A percentile compares a stretch with the other conserved stretches of the same genome.
These are phyloP conservation scores for Paragyromitra xinjiangensis DNA, from an alignment of 495 filamentous ascomycete genomes.

Conservation along the genomic window DNA sequence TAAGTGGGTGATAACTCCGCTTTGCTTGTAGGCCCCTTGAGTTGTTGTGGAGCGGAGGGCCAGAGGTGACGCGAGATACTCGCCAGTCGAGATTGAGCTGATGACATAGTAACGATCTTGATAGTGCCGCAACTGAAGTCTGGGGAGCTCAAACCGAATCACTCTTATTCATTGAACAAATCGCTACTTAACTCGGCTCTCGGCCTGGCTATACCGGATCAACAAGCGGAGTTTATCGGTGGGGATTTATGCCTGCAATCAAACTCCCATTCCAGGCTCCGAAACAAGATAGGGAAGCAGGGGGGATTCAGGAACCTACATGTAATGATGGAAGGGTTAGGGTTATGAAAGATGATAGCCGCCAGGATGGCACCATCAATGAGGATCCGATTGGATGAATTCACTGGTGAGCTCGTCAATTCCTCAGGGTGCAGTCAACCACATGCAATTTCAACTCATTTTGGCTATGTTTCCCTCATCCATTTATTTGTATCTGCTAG, in stretches of 20 bases:
- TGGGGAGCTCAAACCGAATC: background rate
- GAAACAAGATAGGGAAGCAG: too few relatives aligned
- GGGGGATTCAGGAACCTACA: background rate
- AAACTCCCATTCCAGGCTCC: background rate
- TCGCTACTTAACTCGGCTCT: slow-evolving; percentile 8
- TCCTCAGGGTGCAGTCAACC: too few relatives aligned
- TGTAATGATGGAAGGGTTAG: background rate
- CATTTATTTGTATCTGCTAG: too few relatives aligned
- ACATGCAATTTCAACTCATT: too few relatives aligned
- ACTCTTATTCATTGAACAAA: background rate
- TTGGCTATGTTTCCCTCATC: too few relatives aligned
- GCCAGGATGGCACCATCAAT: too few relatives aligned
- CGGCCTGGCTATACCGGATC: slow-evolving; percentile 1
- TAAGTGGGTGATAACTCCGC: slow-evolving; percentile 85
- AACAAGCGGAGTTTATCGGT: slow-evolving; percentile 13
- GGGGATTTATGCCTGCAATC: slow-evolving; percentile 2
- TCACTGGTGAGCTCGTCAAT: too few relatives aligned
- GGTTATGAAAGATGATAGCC: background rate
- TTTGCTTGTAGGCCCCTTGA: slow-evolving; percentile 51
- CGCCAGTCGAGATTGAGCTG: slow-evolving; percentile 66
- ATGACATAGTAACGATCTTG: slow-evolving; percentile 62
- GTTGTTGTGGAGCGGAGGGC: slow-evolving; percentile 12
- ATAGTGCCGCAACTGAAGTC: background rate
- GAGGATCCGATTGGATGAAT: too few relatives aligned
- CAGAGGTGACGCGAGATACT: slow-evolving; percentile 51